Evolutionary conservation across 768 basidiomycete genomes (phyloP).

Genomic region (Macrolepiota fuliginosa): DNA sequence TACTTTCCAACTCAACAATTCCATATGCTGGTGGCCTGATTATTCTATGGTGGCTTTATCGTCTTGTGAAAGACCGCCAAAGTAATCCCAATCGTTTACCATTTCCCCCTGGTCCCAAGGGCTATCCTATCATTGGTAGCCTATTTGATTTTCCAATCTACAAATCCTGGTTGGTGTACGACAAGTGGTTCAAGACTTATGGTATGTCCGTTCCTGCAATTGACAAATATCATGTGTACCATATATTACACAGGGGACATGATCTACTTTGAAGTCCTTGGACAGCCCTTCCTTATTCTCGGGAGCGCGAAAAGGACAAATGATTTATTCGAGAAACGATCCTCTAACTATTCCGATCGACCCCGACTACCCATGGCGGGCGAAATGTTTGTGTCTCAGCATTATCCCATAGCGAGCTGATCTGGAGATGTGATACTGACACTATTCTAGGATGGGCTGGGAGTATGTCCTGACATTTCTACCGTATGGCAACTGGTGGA

Average conservation of each 20-base stretch:
- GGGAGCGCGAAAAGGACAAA: slow-evolving; percentile 5
- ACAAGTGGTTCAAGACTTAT: not conserved
- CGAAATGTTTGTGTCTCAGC: not conserved
- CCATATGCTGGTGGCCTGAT: too few species aligned
- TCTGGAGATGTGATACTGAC: too few species aligned
- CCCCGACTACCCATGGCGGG: slow-evolving; percentile 4
- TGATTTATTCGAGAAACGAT: slow-evolving; percentile 17
- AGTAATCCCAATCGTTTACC: not conserved
- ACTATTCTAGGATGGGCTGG: not conserved
- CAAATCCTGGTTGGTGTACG: slow-evolving; percentile 8
- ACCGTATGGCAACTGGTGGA: slow-evolving; percentile 17
- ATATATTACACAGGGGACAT: slow-evolving; percentile 14
- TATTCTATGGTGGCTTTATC: not conserved
- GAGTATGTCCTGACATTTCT: slow-evolving; percentile 15
- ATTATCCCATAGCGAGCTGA: not conserved
- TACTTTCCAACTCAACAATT: too few species aligned
- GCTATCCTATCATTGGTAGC: slow-evolving; percentile 3
- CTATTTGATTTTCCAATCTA: not conserved
- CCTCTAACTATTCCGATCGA: slow-evolving; percentile 16
- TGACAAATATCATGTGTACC: not conserved
- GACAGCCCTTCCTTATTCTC: slow-evolving; percentile 12
- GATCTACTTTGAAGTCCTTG: slow-evolving; percentile 15
- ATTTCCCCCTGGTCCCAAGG: slow-evolving; percentile 8
- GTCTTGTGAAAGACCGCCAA: not conserved
- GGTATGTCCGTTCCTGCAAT: not conserved